A percentile compares a stretch with the other conserved stretches of the same genome.
Conservation (phyloP, 2,329 filamentous ascomycete genomes). For the Macrophomina phaseolina region DNA sequence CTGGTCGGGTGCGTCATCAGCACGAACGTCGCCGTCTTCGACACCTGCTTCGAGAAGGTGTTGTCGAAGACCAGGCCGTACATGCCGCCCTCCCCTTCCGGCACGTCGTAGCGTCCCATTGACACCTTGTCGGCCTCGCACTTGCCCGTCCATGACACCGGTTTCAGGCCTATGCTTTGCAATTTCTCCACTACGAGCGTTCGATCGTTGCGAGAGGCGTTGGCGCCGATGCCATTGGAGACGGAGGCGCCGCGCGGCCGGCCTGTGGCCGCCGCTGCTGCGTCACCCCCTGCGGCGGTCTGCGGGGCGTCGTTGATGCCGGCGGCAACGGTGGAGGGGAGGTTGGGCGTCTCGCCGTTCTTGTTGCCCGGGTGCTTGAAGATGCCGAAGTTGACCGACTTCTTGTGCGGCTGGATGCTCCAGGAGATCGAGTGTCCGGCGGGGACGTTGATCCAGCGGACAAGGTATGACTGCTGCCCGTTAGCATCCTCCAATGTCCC, state of each 20-base stretch:
- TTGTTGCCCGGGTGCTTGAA: conserved; percentile 92
- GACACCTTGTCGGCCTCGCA: conserved; percentile 96
- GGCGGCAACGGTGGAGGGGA: conserved; percentile 46
- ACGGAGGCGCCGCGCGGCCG: conserved; percentile 56
- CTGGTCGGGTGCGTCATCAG: conserved; percentile 91
- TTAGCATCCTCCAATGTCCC: conserved; percentile 32
- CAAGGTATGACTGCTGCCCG: conserved; percentile 81
- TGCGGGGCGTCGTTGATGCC: conserved; percentile 47
- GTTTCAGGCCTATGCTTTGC: conserved; percentile 65
- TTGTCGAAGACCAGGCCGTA: conserved; percentile 98
- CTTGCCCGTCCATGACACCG: conserved; percentile 83
- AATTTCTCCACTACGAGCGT: conserved; percentile 72
- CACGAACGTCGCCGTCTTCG: conserved; percentile 94
- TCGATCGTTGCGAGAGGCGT: conserved; percentile 69
- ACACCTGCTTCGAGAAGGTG: conserved; percentile 90
- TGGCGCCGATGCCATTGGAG: conserved; percentile 47
- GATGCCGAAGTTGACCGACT: conserved; percentile 97
- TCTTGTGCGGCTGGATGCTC: conserved; percentile 97
- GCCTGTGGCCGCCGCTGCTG: conserved; percentile 53
- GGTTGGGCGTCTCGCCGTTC: conserved; percentile 51
- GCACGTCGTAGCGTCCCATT: conserved; percentile 85
- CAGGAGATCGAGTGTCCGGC: conserved; percentile 93
- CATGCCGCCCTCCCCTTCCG: conserved; percentile 78
- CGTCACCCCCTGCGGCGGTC: conserved; percentile 56
- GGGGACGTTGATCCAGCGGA: conserved; percentile 94